phyloP scores from a whole-genome alignment of 768 basidiomycete species.

The Collybiopsis confluens region DNA sequence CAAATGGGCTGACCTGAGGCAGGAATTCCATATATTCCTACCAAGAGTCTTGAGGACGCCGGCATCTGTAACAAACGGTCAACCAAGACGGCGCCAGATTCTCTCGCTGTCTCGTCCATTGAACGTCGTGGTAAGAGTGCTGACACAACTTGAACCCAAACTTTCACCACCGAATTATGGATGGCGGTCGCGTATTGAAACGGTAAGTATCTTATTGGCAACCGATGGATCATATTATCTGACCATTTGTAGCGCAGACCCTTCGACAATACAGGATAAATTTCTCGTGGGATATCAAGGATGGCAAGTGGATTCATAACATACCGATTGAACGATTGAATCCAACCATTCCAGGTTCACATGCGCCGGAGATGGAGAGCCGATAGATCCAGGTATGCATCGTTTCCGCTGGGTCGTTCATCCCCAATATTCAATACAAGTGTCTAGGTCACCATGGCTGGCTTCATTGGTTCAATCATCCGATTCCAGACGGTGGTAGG shows the following conservation, averaged over 20 bases:
- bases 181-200: conserved; percentile 33
- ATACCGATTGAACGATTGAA: too few species aligned
- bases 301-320: conserved; percentile 58
- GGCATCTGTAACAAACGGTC: conserved; percentile 23
- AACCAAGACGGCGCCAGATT: conserved; percentile 35
- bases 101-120: conserved; percentile 38
- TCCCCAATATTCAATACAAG: not conserved
- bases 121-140: not conserved
- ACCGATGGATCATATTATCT: not conserved
- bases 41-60: conserved; percentile 43
- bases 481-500: conserved; percentile 62
- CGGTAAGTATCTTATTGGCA: conserved; percentile 37
- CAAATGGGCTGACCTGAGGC: conserved; percentile 56
- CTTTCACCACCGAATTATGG: conserved; percentile 6
- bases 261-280: conserved; percentile 79
- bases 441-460: conserved; percentile 70
- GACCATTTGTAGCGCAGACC: conserved; percentile 44
- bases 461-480: conserved; percentile 80
- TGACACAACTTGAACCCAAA: not conserved
- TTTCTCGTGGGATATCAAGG: conserved; percentile 86
- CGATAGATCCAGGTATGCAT: conserved; percentile 59
- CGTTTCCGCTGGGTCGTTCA: not conserved
- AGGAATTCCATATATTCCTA: conserved; percentile 76
- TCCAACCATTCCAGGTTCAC: conserved; percentile 50
- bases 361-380: conserved; percentile 64